Percentiles rank a stretch among this genome's conserved stretches.
Conservation (phyloP, 169 alveolate species). For the Plasmodium berghei region DNA sequence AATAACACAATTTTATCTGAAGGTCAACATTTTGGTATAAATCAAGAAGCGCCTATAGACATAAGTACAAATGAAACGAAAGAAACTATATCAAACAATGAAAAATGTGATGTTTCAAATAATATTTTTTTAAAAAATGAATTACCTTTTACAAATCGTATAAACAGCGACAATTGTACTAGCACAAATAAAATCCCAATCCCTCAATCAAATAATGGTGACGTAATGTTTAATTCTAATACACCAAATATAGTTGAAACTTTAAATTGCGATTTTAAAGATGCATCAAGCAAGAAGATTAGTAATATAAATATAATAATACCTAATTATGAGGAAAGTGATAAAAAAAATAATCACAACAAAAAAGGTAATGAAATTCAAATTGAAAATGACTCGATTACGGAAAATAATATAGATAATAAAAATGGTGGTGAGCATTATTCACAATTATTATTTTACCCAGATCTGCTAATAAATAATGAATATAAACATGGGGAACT, state of each 20-base stretch:
- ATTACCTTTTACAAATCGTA: too few species aligned
- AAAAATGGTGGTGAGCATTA: neutral
- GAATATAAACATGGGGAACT: conserved; percentile 68
- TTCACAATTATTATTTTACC: conserved; percentile 23
- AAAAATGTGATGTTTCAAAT: too few species aligned
- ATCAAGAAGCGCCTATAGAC: too few species aligned
- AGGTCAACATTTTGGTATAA: too few species aligned
- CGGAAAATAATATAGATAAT: neutral
- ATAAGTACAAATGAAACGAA: too few species aligned
- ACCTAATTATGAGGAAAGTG: neutral
- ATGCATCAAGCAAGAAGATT: neutral
- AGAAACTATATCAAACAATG: too few species aligned
- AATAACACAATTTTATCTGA: too few species aligned
- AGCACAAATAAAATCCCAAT: too few species aligned
- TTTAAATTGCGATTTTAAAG: neutral
- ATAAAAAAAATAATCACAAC: neutral
- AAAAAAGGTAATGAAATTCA: neutral
- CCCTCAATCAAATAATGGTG: too few species aligned
- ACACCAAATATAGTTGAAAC: neutral
- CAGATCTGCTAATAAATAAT: conserved; percentile 42
- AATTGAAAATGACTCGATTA: neutral
- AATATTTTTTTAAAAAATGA: too few species aligned
- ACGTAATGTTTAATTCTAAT: neutral
- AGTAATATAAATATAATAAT: neutral
- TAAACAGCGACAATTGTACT: too few species aligned